These are phyloP conservation scores for Fusarium humuli DNA, from an alignment of 2,329 filamentous ascomycete species.

Conservation along the genomic window DNA sequence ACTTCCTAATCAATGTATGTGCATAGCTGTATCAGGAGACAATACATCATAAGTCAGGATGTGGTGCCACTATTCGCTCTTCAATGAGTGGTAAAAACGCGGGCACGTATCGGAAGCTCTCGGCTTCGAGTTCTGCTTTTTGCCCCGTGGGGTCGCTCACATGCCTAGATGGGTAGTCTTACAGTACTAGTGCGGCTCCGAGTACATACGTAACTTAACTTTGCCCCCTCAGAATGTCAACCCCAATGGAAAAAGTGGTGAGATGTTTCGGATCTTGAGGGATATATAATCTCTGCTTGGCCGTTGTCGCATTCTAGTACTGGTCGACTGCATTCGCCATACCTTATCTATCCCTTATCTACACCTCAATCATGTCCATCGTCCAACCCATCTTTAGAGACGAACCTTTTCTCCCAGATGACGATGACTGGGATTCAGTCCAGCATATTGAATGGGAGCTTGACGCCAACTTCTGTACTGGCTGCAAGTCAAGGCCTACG, in stretches of 20 bases:
- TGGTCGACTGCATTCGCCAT: background rate
- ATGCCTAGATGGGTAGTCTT: slow-evolving; percentile 2
- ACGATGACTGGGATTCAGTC: slow-evolving; percentile 11
- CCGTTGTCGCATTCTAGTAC: background rate
- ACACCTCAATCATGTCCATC: slow-evolving; percentile 1
- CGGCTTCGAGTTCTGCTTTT: slow-evolving; percentile 7
- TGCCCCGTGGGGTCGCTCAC: slow-evolving; percentile 30
- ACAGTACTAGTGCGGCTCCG: slow-evolving; percentile 14
- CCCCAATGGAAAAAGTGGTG: slow-evolving; percentile 1
- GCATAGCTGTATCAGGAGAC: slow-evolving; percentile 11
- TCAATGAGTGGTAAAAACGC: background rate
- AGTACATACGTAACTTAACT: background rate
- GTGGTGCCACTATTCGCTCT: background rate
- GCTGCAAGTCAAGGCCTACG: background rate
- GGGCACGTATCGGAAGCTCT: slow-evolving; percentile 33
- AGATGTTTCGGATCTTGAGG: background rate
- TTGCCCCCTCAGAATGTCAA: background rate
- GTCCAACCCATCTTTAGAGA: slow-evolving; percentile 20
- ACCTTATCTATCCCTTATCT: background rate
- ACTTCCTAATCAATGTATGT: background rate
- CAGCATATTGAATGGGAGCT: slow-evolving; percentile 18
- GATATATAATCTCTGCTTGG: slow-evolving; percentile 9
- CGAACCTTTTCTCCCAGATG: background rate
- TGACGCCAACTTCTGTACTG: slow-evolving; percentile 17
- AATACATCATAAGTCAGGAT: background rate